Evolutionary conservation across 176 grass and related monocot genomes (phyloP), one percentile per base, ranked within the genome.

Genomic region (Aegilops umbellulata): DNA sequence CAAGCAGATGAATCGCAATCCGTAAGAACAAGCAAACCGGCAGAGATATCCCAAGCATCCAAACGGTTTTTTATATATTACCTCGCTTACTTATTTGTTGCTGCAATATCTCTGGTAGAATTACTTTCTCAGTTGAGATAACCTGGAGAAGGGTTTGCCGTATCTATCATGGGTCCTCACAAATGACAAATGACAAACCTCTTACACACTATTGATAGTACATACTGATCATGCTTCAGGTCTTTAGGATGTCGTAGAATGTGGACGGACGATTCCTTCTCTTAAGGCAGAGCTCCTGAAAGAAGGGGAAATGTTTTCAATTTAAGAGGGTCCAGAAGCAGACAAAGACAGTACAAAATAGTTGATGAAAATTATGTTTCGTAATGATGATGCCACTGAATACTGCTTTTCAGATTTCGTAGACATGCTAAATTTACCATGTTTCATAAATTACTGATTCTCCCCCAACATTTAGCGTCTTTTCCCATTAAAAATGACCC

Each of bases 281-380:
- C 76, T 92, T 88, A 62, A 92, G 83, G 26, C 88, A 92, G 0
- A 97, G 77, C 61, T 90, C 94, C 94, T 97, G 86, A 79, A 90
- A 70, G 25, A n/a, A 89, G 16, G 15, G 24, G 31, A 15, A 61
- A 82, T 7, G 22, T 90, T 60, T 19, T 47, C 19, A 31, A 20
- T 16, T 67, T 80, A 19, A 9, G 7, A 79, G 1, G 41, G 47
- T 14, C 19, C 30, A 64, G 4, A 71, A 53, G 16, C 15, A 53
- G 15, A 16, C 23, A 22, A 82, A 31, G 20, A 9, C 15, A 8
- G 53, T 57, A 22, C 19, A 53, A 51, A 51, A 57, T 20, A 22
- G 0, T 16, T 53, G 15, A 53, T 53, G 49, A 53, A 8, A 58
- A 22, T 2, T 20, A 57, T 57, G 53, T 6, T 6, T n/a, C 35